These are phyloP conservation scores for Phoma herbarum DNA, from an alignment of 2,329 filamentous ascomycete genomes.

Conservation along the genomic window DNA sequence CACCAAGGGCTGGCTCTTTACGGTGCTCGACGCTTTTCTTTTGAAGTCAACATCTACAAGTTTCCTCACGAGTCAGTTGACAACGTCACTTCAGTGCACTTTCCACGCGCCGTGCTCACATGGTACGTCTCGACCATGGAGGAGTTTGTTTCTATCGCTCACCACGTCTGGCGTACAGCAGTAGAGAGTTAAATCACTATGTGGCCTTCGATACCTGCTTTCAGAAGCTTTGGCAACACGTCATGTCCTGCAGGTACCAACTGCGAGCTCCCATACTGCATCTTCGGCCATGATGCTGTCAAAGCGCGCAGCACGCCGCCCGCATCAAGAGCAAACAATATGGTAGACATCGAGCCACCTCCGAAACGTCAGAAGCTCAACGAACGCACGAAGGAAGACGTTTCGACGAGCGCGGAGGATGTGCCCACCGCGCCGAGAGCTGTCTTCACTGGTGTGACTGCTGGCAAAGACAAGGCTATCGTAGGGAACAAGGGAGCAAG, in stretches of 20 bases:
- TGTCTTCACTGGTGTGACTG: conserved; percentile 39
- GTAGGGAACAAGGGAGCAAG: conserved; percentile 19
- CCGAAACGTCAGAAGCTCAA: conserved; percentile 47
- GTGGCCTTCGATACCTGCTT: conserved; percentile 43
- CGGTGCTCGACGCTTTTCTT: neutral
- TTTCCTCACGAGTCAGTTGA: neutral
- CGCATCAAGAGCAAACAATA: conserved; percentile 6
- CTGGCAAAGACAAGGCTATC: conserved; percentile 25
- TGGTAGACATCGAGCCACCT: conserved; percentile 24
- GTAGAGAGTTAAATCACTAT: conserved; percentile 26
- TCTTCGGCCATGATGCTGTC: conserved; percentile 63
- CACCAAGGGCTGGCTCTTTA: neutral
- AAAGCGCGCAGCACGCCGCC: conserved; percentile 14
- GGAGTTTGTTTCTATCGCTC: conserved; percentile 4
- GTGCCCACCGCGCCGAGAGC: conserved; percentile 17
- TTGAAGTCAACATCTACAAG: neutral
- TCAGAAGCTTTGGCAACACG: conserved; percentile 37
- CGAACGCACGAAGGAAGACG: conserved; percentile 21
- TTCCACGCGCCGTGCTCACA: conserved; percentile 6
- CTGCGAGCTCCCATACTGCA: conserved; percentile 65
- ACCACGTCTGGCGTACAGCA: conserved; percentile 6
- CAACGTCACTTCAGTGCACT: neutral
- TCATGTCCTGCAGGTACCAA: conserved; percentile 60
- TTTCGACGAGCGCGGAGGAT: neutral
- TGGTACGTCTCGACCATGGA: conserved; percentile 14